Conservation (phyloP, 257 asterid genomes). For the Solanum clarkiae region DNA sequence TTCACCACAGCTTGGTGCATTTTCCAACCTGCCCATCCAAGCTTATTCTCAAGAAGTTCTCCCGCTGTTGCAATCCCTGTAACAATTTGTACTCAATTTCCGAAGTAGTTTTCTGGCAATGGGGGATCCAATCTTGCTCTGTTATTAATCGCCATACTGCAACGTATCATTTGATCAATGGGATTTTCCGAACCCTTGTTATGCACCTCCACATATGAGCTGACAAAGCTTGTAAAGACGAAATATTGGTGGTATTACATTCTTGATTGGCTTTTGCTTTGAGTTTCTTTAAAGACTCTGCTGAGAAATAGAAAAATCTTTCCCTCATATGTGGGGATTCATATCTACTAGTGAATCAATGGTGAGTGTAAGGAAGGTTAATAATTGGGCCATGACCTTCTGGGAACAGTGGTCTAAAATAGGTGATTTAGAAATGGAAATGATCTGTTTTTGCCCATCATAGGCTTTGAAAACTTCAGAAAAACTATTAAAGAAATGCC, state of each 20-base stretch:
- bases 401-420: conserved; percentile 14
- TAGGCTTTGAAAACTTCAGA: conserved; percentile 13
- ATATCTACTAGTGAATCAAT: background rate
- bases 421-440: conserved; percentile 9
- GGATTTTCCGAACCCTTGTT: conserved; percentile 4
- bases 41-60: background rate
- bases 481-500: conserved; percentile 21
- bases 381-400: conserved; percentile 3
- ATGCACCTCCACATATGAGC: conserved; percentile 25
- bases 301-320: conserved; percentile 16
- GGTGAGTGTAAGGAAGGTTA: conserved; percentile 8
- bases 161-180: background rate
- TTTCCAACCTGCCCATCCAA: conserved; percentile 18
- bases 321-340: conserved; percentile 8
- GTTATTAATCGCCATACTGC: conserved; percentile 4
- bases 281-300: conserved; percentile 4
- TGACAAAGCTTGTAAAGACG: conserved; percentile 21
- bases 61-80: background rate
- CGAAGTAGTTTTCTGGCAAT: conserved; percentile 7
- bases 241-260: conserved; percentile 10
- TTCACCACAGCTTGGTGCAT: conserved; percentile 6
- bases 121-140: conserved; percentile 9
- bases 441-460: background rate
- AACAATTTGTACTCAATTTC: background rate
- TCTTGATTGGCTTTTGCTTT: conserved; percentile 17